Evolutionary conservation across 1,284 basidiomycete species (phyloP), one percentile per base, ranked within the genome.

Genomic region (Meira nashicola): DNA sequence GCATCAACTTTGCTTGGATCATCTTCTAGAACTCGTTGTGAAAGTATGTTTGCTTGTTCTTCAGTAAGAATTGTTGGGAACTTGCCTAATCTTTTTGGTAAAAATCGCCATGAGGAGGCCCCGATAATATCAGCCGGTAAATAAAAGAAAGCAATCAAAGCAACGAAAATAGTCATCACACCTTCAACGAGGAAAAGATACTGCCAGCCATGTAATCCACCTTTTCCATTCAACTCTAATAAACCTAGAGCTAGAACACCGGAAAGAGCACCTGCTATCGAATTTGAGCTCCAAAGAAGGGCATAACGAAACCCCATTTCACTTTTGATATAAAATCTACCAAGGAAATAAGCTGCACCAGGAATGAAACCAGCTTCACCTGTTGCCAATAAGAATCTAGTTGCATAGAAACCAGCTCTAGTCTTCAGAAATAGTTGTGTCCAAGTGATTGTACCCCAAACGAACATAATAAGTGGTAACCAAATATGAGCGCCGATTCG

Each of bases 271-370:
- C 69, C 58, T 43, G 60, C 66, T 14, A 59, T n/a, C 0, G 60
- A 60, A 14, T 63, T 44, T 12, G 62, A 61, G 1, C 60, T 62
- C 38, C 66, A 89, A 79, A 88, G 88, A 48, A 83, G 79, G 0
- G 85, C 83, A 7, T 89, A 79, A 1, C 88, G 84, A 43, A 87
- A 76, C 0, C 87, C 86, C 2, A 89, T 69, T 58, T 81, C 80
- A 17, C 62, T 56, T 0, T 59, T 52, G 1, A 68, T 76, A 63
- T 78, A 81, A 65, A 68, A 82, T 64, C 80, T 81, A 17, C 64
- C 70, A 2, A 81, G 79, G 41, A 80, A 81, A 0, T 81, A 66
- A 17, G 63, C 37, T 47, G 73, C 70, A 59, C 80, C 79, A 1
- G 70, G 63, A 14, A 70, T 81, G 57, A 79, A 83, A 69, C 86